Evolutionary conservation across 495 filamentous ascomycete species (phyloP).

Genomic region (Ramalina intermedia): DNA sequence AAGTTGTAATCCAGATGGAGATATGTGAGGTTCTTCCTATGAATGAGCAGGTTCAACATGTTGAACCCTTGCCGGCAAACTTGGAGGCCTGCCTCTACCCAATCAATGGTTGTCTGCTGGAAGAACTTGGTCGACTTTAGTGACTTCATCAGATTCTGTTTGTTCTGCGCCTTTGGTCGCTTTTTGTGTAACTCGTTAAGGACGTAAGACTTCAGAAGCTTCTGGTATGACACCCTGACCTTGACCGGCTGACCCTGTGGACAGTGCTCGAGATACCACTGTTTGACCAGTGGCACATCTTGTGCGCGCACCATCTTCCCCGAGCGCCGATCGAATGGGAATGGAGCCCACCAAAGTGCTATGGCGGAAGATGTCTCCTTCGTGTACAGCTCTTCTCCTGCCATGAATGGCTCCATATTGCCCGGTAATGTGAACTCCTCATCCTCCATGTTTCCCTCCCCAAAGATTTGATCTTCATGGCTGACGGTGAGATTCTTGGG

Average conservation of each 20-base stretch:
- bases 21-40: slow-evolving; percentile 97
- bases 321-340: slow-evolving; percentile 90
- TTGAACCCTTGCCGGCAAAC: slow-evolving; percentile 98
- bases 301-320: slow-evolving; percentile 95
- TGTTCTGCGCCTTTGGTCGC: slow-evolving; percentile 85
- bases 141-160: slow-evolving; percentile 79
- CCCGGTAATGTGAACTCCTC: slow-evolving; percentile 75
- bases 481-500: slow-evolving; percentile 88
- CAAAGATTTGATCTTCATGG: slow-evolving; percentile 94
- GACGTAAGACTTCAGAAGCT: slow-evolving; percentile 90
- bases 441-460: slow-evolving; percentile 69
- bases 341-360: slow-evolving; percentile 95
- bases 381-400: slow-evolving; percentile 79
- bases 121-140: slow-evolving; percentile 97
- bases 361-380: slow-evolving; percentile 86
- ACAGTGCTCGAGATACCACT: slow-evolving; percentile 95
- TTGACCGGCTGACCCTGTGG: slow-evolving; percentile 90
- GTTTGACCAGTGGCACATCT: slow-evolving; percentile 94
- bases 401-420: slow-evolving; percentile 74
- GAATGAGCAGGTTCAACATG: slow-evolving; percentile 97
- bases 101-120: slow-evolving; percentile 97
- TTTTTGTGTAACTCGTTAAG: slow-evolving; percentile 94
- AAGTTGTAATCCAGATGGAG: slow-evolving; percentile 99
- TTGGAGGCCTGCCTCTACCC: slow-evolving; percentile 97
- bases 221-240: slow-evolving; percentile 98